Conservation (phyloP, 352 stramenopile genomes). For the Thalassiosira hispida region DNA sequence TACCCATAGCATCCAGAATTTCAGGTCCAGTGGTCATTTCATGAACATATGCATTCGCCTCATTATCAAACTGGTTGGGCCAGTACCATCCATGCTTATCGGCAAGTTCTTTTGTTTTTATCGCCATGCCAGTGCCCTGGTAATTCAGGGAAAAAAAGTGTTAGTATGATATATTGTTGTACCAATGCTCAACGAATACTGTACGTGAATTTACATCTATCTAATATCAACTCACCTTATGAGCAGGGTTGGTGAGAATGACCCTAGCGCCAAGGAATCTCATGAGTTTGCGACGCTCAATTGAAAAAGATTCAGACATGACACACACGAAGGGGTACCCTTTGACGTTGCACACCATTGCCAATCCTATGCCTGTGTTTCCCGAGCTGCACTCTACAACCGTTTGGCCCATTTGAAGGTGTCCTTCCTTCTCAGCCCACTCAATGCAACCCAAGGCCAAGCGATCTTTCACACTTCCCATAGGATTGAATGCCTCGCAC, state of each 20-base stretch:
- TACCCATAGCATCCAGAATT: too few species aligned
- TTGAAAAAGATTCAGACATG: slow-evolving; percentile 91
- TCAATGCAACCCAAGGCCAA: slow-evolving; percentile 77
- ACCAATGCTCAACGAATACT: too few species aligned
- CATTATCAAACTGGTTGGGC: slow-evolving; percentile 75
- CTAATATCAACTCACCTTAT: slow-evolving; percentile 79
- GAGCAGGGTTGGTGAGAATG: slow-evolving; percentile 64
- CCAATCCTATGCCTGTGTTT: slow-evolving; percentile 96
- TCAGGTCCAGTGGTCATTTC: too few species aligned
- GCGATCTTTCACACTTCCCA: slow-evolving; percentile 80
- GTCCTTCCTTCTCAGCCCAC: slow-evolving; percentile 87
- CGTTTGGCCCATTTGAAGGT: slow-evolving; percentile 89
- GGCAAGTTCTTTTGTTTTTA: slow-evolving; percentile 81
- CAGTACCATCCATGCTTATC: slow-evolving; percentile 78
- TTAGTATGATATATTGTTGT: slow-evolving; percentile 76
- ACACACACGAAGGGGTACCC: slow-evolving; percentile 94
- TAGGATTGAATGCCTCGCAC: slow-evolving; percentile 80
- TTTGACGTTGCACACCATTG: slow-evolving; percentile 90
- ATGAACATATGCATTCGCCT: slow-evolving; percentile 71
- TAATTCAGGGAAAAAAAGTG: slow-evolving; percentile 77
- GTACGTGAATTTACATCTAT: too few species aligned
- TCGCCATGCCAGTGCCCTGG: slow-evolving; percentile 57
- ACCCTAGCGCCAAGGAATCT: slow-evolving; percentile 81
- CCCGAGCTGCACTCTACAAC: slow-evolving; percentile 95
- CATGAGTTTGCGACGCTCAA: slow-evolving; percentile 83